Evolutionary conservation across 73 alveolate species (phyloP).

Genomic region (Diophrys sp.): DNA sequence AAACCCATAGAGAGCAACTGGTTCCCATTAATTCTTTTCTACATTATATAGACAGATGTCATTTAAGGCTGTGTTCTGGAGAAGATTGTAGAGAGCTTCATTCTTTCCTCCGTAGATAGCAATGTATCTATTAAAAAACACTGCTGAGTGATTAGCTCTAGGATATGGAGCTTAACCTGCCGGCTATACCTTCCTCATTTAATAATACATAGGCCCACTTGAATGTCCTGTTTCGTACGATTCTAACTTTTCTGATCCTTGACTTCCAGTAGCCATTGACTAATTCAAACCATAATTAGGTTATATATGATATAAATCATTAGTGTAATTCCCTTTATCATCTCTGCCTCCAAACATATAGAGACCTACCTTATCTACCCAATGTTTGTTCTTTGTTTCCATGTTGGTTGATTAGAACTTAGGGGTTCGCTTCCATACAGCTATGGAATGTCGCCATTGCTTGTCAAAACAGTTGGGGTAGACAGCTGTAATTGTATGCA

Average conservation of each 20-base stretch:
- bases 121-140: constrained; percentile 2
- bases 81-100: constrained; percentile 4
- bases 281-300: constrained; percentile 11
- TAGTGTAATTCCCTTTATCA: neutral
- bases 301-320: constrained; percentile 19
- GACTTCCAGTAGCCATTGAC: neutral
- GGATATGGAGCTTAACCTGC: constrained; percentile 23
- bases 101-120: constrained; percentile 32
- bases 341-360: constrained; percentile 29
- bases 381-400: neutral
- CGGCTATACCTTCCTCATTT: constrained; percentile 3
- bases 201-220: constrained; percentile 5
- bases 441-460: neutral
- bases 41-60: constrained; percentile 19
- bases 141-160: constrained; percentile 15
- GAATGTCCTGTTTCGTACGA: neutral
- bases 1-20: constrained; percentile 21
- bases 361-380: constrained; percentile 22
- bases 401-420: neutral
- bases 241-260: neutral
- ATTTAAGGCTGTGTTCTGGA: constrained; percentile 17
- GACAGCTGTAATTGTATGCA: constrained; percentile 35
- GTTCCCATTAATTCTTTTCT: constrained; percentile 16
- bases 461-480: neutral
- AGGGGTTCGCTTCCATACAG: constrained; percentile 9